Conservation (phyloP, 1,284 basidiomycete genomes). For the Ceratobasidium sp. region DNA sequence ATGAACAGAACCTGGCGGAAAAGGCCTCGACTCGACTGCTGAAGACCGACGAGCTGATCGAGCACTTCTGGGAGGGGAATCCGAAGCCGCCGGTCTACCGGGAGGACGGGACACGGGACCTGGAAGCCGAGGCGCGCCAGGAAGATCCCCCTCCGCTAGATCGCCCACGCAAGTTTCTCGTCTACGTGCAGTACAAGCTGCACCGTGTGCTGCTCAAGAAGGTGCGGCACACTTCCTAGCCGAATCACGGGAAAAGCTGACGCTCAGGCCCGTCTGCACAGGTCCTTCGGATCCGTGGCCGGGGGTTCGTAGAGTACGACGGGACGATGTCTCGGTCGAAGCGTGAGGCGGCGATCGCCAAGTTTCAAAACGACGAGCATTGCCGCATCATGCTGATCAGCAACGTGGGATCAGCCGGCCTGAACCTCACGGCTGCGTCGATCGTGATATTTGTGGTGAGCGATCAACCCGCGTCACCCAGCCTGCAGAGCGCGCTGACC, state of each 20-base stretch:
- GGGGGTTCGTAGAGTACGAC: background rate
- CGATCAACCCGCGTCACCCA: too few relatives aligned
- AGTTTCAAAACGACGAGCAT: background rate
- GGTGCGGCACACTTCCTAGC: background rate
- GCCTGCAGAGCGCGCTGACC: background rate
- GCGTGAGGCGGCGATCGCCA: background rate
- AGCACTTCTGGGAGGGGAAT: conserved; percentile 24
- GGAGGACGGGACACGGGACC: background rate
- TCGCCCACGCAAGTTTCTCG: conserved; percentile 17
- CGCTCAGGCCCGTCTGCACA: background rate
- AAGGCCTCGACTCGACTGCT: background rate
- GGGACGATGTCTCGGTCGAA: background rate
- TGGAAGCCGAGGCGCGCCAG: background rate
- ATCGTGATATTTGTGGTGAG: conserved; percentile 20
- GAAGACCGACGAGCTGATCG: background rate
- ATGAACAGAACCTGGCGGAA: background rate
- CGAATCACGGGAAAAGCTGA: background rate
- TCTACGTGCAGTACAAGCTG: background rate
- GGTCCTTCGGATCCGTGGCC: background rate
- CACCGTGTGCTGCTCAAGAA: conserved; percentile 2
- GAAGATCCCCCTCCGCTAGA: background rate
- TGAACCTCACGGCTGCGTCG: background rate
- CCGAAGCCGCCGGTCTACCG: background rate
- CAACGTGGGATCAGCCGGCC: conserved; percentile 26
- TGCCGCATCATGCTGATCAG: conserved; percentile 34